Conservation (phyloP, 495 filamentous ascomycete species). For the Penicillium canariense region DNA sequence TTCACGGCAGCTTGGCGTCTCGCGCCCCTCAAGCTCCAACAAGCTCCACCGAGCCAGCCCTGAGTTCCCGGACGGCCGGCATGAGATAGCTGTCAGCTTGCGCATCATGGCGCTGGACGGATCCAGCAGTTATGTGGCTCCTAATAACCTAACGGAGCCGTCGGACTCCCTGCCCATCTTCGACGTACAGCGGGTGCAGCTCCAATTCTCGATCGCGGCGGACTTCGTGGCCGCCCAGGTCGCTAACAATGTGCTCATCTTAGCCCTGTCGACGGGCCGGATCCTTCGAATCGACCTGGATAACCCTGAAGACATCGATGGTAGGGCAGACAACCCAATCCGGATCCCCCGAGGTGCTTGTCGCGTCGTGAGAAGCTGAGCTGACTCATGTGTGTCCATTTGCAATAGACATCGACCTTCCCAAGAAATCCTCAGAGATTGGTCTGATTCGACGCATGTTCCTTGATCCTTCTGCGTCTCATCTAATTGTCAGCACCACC, state of each 20-base stretch:
- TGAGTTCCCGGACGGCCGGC: slow-evolving; percentile 16
- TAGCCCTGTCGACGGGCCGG: slow-evolving; percentile 83
- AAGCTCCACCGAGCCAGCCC: slow-evolving; percentile 15
- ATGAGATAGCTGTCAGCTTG: slow-evolving; percentile 40
- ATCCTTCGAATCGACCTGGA: slow-evolving; percentile 94
- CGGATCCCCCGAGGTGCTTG: slow-evolving; percentile 18
- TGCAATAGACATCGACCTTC: slow-evolving; percentile 85
- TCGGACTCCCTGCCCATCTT: slow-evolving; percentile 78
- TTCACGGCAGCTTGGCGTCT: slow-evolving; percentile 20
- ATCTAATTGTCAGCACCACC: slow-evolving; percentile 87
- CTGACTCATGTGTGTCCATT: slow-evolving; percentile 10
- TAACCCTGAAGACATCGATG: slow-evolving; percentile 91
- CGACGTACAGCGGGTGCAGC: slow-evolving; percentile 83
- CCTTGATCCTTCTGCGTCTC: slow-evolving; percentile 92
- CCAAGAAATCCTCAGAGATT: slow-evolving; percentile 85
- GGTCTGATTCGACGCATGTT: slow-evolving; percentile 94
- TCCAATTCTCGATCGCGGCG: slow-evolving; percentile 85
- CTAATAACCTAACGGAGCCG: slow-evolving; percentile 55
- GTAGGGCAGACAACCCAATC: slow-evolving; percentile 41
- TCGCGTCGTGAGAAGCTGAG: slow-evolving; percentile 10
- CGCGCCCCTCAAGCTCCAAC: slow-evolving; percentile 10
- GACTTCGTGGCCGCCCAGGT: slow-evolving; percentile 96
- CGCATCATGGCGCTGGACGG: slow-evolving; percentile 54
- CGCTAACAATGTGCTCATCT: slow-evolving; percentile 91
- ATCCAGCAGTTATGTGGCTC: slow-evolving; percentile 54